Base-by-base conservation (phyloP, 1,284 basidiomycete genomes). In the Porodaedalea pini region DNA sequence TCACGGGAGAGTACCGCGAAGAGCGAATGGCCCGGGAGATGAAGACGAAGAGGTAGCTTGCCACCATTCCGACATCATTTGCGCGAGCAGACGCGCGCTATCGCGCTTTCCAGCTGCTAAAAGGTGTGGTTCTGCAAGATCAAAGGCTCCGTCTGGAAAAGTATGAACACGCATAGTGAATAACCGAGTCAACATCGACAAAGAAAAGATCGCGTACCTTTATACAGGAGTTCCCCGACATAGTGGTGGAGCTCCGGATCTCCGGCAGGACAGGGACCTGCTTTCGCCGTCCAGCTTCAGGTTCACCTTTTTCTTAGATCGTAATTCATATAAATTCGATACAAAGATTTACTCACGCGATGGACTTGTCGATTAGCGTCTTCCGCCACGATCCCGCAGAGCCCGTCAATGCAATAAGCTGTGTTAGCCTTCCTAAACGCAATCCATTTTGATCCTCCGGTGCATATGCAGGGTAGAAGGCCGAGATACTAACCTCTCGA, bases 191-290 rank as follows among this genome's bases (percentile, higher is more conserved):
- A 31, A 31, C 15, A 4, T 44, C 5, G 19, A 44, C 6, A n/a
- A n/a, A n/a, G n/a, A n/a, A n/a, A n/a, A n/a, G 47, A 37, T 8
- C 15, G 62, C 75, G 36, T 60, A 90, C 93, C 94, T 80, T 93
- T 94, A 74, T 86, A 90, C 25, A 94, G 77, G 36, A 95, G 73
- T 68, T 94, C 88, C 5, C 93, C 94, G 54, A 94, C 72, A 70
- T 96, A 96, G 63, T 92, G 86, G 54, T 92, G 91, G 48, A 98
- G 74, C 55, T 82, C 82, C 32, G 86, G 85, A 75, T 98, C 94
- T 31, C 94, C 94, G 34, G 85, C 82, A 13, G 92, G 89, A 69
- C 80, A 86, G n/a, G 78, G 69, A 2, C 90, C 86, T 61, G 80
- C 77, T 66, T 86, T 90, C 8, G 84, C 78, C 47, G 90, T 86